Percentiles rank a stretch among this genome's conserved stretches.
phyloP scores from a whole-genome alignment of 2,329 filamentous ascomycete species.

The Trichophyton benhamiae region DNA sequence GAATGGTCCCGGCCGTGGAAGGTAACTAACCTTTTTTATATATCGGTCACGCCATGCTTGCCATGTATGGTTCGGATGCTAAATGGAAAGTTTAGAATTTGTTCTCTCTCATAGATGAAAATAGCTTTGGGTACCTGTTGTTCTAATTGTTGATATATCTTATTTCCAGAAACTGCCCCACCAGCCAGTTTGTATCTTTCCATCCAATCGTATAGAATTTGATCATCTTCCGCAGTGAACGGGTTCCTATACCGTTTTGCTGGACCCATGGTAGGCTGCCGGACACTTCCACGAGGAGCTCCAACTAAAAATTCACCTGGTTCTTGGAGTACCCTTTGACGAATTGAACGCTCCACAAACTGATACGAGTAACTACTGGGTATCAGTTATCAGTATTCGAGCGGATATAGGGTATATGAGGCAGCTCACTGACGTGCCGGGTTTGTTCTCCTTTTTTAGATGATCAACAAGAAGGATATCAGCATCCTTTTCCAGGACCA shows the following conservation, averaged over 20 bases:
- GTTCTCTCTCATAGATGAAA: not conserved
- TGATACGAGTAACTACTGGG: conserved; percentile 41
- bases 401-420: not conserved
- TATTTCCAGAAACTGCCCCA: conserved; percentile 28
- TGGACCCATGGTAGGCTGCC: conserved; percentile 30
- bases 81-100: conserved; percentile 3
- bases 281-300: conserved; percentile 30
- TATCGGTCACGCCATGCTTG: conserved; percentile 41
- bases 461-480: conserved; percentile 51
- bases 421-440: conserved; percentile 33
- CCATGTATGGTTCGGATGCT: conserved; percentile 36
- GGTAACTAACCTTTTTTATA: conserved; percentile 28
- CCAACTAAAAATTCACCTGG: conserved; percentile 38
- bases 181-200: conserved; percentile 23
- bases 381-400: not conserved
- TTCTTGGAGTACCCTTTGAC: conserved; percentile 37
- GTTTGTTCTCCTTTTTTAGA: conserved; percentile 36
- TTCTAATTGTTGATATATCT: conserved; percentile 35
- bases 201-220: conserved; percentile 34
- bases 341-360: conserved; percentile 45
- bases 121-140: conserved; percentile 20
- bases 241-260: conserved; percentile 23
- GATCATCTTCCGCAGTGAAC: conserved; percentile 36
- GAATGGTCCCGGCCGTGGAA: conserved; percentile 25
- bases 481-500: conserved; percentile 42